Evolutionary conservation across 768 basidiomycete species (phyloP), one percentile per base, ranked within the genome.

Genomic region (Boletellus sp.): DNA sequence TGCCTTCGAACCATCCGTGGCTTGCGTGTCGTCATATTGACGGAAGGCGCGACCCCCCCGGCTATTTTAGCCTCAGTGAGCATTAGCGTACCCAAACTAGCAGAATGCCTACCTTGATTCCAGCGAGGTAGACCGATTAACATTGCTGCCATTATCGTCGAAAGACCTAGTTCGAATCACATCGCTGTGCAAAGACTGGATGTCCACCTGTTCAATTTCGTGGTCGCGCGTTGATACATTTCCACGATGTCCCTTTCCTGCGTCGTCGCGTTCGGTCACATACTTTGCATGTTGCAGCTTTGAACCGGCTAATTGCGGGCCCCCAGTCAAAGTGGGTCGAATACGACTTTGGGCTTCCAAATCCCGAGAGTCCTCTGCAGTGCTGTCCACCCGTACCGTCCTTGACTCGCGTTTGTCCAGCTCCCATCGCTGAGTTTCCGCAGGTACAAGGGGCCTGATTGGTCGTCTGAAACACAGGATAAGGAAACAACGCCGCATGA

Each of bases 391-490:
- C 10, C 17, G 42, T 34, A 20, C 16, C 35, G 33, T 24, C 22
- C 37, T 39, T 12, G 32, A 45, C 6, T n/a, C 28, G 34, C 23
- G 20, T 17, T 33, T 11, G 17, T 43, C 34, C 13, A 44, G 17
- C 13, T 42, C 33, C 28, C 33, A 15, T 23, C 7, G n/a, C 9
- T 39, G 42, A 11, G 10, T 15, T n/a, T 6, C 15, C 19, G 12
- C 15, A 20, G 41, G 11, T 11, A 35, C 7, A 17, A 24, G 28
- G 22, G 45, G 12, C 32, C 13, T 11, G 3, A n/a, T 5, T 15
- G 19, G 28, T 24, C 8, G 57, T 23, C 59, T 62, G 6, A 39
- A 31, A 42, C 7, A 4, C 15, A 16, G 23, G 16, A 6, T 61
- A 41, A 55, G 26, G 39, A 52, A 24, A 16, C 15, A 4, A 28